Evolutionary conservation across 2,329 filamentous ascomycete genomes (phyloP).

Genomic region (Trichoderma gracile): DNA sequence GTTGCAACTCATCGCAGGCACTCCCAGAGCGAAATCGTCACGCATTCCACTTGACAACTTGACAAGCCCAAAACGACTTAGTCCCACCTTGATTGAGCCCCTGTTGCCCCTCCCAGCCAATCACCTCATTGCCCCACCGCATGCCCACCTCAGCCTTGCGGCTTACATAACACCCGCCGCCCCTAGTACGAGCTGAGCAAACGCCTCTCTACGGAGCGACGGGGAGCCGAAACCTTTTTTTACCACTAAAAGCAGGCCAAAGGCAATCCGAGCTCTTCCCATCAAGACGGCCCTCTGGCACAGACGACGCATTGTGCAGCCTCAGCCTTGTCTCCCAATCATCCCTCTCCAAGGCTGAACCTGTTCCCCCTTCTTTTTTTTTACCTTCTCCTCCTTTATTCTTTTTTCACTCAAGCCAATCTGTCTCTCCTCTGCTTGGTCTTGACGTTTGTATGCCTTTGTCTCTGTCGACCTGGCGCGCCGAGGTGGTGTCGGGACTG

Average conservation of each 20-base stretch:
- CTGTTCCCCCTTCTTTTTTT: neutral
- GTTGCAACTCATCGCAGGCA: no score
- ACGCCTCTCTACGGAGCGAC: neutral
- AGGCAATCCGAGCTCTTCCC: neutral
- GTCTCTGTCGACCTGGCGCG: neutral
- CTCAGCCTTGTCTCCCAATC: neutral
- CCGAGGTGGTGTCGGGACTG: constrained; percentile 1
- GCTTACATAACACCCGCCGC: neutral
- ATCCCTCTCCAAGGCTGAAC: neutral
- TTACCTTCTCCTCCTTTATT: neutral
- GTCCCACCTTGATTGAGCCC: no score
- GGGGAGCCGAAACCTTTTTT: neutral
- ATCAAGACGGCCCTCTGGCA: neutral
- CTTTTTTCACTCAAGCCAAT: neutral
- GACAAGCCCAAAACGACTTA: no score
- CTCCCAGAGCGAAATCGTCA: no score
- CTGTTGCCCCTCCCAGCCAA: neutral
- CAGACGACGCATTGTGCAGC: neutral
- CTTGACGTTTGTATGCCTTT: neutral
- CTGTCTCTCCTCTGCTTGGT: no score
- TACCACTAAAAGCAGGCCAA: neutral
- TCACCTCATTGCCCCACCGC: neutral
- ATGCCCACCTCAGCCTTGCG: constrained; percentile 1
- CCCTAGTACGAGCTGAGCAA: neutral
- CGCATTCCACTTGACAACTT: no score